A percentile compares a stretch with the other conserved stretches of the same genome.
Evolutionary conservation across 2,329 filamentous ascomycete species (phyloP).

Genomic region (Ophidiomyces ophidiicola): DNA sequence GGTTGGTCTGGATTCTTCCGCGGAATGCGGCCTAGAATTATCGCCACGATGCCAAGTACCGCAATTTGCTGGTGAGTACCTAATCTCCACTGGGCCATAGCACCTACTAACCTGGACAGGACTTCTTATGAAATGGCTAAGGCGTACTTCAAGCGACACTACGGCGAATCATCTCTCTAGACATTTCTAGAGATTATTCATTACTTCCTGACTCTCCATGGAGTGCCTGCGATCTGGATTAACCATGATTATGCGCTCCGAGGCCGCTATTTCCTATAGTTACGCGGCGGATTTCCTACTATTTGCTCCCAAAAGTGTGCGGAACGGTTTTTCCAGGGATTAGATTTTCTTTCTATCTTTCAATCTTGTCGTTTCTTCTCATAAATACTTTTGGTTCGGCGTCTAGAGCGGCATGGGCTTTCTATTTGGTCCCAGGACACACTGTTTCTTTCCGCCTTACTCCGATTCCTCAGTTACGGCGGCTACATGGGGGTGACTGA

Average conservation of each 20-base stretch:
- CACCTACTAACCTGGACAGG: slow-evolving; percentile 28
- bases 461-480: not conserved
- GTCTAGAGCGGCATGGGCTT: slow-evolving; percentile 3
- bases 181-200: slow-evolving; percentile 12
- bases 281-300: slow-evolving; percentile 3
- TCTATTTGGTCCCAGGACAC: slow-evolving; percentile 3
- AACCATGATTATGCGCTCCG: slow-evolving; percentile 2
- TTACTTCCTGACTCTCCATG: not conserved
- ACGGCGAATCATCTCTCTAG: slow-evolving; percentile 13
- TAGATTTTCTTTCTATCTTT: slow-evolving; percentile 6
- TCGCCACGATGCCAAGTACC: slow-evolving; percentile 96
- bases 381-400: slow-evolving; percentile 7
- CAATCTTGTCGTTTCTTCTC: slow-evolving; percentile 1
- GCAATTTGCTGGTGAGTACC: slow-evolving; percentile 85
- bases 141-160: slow-evolving; percentile 48
- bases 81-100: slow-evolving; percentile 4
- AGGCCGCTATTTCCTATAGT: slow-evolving; percentile 5
- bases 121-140: slow-evolving; percentile 57
- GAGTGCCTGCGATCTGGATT: slow-evolving; percentile 1
- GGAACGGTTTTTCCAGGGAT: slow-evolving; percentile 9
- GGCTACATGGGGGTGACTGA: slow-evolving; percentile 6
- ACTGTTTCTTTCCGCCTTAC: not conserved
- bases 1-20: slow-evolving; percentile 84
- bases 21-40: slow-evolving; percentile 75
- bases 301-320: slow-evolving; percentile 9